A percentile compares a stretch with the other conserved stretches of the same genome.
Conservation (phyloP, 306 rosid species). For the Sechiopsis laciniata region DNA sequence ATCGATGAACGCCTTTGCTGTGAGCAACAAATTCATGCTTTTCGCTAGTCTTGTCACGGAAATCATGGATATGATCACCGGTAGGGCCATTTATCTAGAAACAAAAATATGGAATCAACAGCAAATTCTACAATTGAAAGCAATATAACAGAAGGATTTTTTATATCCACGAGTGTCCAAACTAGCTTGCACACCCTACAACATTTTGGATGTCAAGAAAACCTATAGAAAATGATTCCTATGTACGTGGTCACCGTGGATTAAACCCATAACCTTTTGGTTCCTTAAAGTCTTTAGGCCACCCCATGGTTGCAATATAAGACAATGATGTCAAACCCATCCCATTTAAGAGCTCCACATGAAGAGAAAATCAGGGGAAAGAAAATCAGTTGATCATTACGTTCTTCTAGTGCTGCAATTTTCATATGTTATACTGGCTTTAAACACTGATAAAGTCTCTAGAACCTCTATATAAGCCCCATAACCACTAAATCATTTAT, state of each 20-base stretch:
- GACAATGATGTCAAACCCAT: neutral
- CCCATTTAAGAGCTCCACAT: neutral
- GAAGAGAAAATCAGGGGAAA: neutral
- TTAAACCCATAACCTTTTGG: too few relatives aligned
- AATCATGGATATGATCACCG: constrained; percentile 62
- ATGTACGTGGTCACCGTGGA: too few relatives aligned
- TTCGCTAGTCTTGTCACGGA: constrained; percentile 52
- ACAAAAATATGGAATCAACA: constrained; percentile 13
- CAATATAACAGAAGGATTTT: neutral
- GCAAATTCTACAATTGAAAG: constrained; percentile 10
- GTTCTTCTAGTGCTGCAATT: neutral
- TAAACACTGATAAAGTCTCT: neutral
- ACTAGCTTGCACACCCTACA: too few relatives aligned
- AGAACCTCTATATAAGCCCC: neutral
- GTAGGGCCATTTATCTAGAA: constrained; percentile 72
- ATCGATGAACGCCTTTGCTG: constrained; percentile 44
- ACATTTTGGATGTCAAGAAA: too few relatives aligned
- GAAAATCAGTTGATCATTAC: neutral
- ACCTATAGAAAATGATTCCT: too few relatives aligned
- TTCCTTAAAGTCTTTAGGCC: too few relatives aligned
- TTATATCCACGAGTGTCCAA: too few relatives aligned
- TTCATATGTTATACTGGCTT: neutral
- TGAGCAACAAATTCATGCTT: constrained; percentile 52
- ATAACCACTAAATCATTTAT: neutral
- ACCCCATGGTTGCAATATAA: too few relatives aligned